Evolutionary conservation across 805 yeast genomes (phyloP).

Genomic region (Zygosaccharomyces gambellarensis): DNA sequence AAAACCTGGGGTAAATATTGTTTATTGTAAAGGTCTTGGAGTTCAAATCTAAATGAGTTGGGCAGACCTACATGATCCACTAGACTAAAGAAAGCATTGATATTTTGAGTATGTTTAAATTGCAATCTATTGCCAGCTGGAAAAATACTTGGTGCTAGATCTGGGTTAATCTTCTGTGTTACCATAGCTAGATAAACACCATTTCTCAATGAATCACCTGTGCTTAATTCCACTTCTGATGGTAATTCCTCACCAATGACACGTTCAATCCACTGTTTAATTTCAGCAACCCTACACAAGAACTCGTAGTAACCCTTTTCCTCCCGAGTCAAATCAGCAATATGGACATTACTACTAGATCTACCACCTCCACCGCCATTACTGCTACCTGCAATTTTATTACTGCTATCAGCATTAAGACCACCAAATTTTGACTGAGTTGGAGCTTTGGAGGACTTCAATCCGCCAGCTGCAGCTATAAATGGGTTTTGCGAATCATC

Average conservation of each 20-base stretch:
- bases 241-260: constrained; percentile 56
- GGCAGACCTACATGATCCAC: constrained; percentile 72
- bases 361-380: background rate
- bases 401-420: background rate
- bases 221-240: constrained; percentile 47
- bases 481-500: constrained; percentile 1
- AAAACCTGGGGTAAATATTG: constrained; percentile 91
- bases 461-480: constrained; percentile 2
- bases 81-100: constrained; percentile 72
- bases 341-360: background rate
- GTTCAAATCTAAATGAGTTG: constrained; percentile 81
- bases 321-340: constrained; percentile 10
- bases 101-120: constrained; percentile 89
- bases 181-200: constrained; percentile 83
- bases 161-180: constrained; percentile 67
- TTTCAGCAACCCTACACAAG: constrained; percentile 73
- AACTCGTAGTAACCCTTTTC: constrained; percentile 62
- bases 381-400: background rate
- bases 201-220: constrained; percentile 63
- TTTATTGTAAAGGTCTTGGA: constrained; percentile 87
- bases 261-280: constrained; percentile 73
- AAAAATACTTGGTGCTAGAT: constrained; percentile 48
- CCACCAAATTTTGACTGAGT: background rate
- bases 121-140: constrained; percentile 62
- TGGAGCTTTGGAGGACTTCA: background rate